Base-by-base conservation (phyloP, 1,139 yeast genomes). In the Kodamaea arcana region DNA sequence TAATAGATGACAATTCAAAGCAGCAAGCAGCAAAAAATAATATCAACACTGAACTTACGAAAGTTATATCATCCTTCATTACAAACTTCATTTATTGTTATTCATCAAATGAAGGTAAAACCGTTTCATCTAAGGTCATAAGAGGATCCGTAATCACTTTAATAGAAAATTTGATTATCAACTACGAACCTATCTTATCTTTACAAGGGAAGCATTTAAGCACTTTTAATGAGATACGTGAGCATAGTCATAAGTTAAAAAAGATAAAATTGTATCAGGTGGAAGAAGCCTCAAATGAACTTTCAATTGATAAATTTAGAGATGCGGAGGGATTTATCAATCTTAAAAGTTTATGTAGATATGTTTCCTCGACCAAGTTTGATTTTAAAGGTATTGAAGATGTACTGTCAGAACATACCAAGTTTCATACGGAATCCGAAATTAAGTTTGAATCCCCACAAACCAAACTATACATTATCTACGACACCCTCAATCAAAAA, bases 301-400 rank as follows among this genome's bases (percentile, higher is more conserved):
- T 2, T 38, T 6, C 29, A 27, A 9, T 31, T 32, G 6, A 12
- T 7, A 12, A 12, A 15, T 25, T 27, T 25, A 43, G 41, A 31
- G 49, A 51, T 28, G 41, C 40, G 7, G 44, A 45, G 27, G 58
- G 58, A 4, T 44, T 47, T 17, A 32, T 57, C 11, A 50, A 50
- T 21, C 53, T 49, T 28, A 41, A 44, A 1, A 41, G 40, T 1
- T 37, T 60, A 9, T 56, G 64, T 35, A 16, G 36, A 2, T 60
- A 55, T 36, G 54, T 62, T 9, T 37, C 44, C 2, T 32, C 37
- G 0, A 40, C 44, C 7, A 39, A 48, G 7, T 56, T 50, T 32
- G 31, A n/a, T 33, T 25, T n/a, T 28, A 5, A 23, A 25, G 22
- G 22, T 7, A 31, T 29, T 24, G 14, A 8, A n/a, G 26, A n/a